These are phyloP conservation scores for Antarctomyces pellizariae DNA, from an alignment of 495 filamentous ascomycete genomes.

Conservation along the genomic window DNA sequence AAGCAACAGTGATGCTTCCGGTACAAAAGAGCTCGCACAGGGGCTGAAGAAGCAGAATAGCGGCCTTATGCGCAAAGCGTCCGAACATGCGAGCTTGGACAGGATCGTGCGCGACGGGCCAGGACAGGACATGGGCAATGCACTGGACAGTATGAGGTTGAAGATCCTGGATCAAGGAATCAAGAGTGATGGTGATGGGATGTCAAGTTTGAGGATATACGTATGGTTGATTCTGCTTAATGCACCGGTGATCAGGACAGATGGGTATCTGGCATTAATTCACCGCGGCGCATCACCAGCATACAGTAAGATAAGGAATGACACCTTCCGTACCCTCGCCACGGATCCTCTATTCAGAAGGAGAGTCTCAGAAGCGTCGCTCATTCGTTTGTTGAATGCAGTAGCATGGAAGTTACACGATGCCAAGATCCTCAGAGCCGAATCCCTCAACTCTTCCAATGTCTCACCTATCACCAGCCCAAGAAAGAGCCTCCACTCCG, in stretches of 20 bases:
- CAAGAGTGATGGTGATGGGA: conserved; percentile 67
- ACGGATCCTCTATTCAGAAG: conserved; percentile 91
- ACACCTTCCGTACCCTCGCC: conserved; percentile 87
- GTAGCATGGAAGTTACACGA: conserved; percentile 87
- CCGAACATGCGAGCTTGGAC: conserved; percentile 38
- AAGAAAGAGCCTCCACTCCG: too few relatives aligned
- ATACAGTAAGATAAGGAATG: conserved; percentile 92
- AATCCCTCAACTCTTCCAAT: conserved; percentile 14
- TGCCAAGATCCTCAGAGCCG: conserved; percentile 26
- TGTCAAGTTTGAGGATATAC: conserved; percentile 79
- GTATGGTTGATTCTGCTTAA: conserved; percentile 85
- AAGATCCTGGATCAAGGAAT: conserved; percentile 59
- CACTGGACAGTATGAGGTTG: conserved; percentile 50
- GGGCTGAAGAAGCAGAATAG: conserved; percentile 5
- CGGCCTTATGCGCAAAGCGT: conserved; percentile 14
- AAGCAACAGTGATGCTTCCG: conserved; percentile 49
- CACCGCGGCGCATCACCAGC: conserved; percentile 83
- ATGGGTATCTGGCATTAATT: conserved; percentile 71
- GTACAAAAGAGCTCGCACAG: conserved; percentile 7
- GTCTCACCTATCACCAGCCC: too few relatives aligned
- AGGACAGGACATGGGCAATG: conserved; percentile 36
- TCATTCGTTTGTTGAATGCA: conserved; percentile 91
- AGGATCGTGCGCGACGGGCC: conserved; percentile 45
- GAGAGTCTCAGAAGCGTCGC: conserved; percentile 78
- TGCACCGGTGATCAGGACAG: conserved; percentile 58